Evolutionary conservation across 257 asterid species (phyloP).

Genomic region (Solanum virginianum): DNA sequence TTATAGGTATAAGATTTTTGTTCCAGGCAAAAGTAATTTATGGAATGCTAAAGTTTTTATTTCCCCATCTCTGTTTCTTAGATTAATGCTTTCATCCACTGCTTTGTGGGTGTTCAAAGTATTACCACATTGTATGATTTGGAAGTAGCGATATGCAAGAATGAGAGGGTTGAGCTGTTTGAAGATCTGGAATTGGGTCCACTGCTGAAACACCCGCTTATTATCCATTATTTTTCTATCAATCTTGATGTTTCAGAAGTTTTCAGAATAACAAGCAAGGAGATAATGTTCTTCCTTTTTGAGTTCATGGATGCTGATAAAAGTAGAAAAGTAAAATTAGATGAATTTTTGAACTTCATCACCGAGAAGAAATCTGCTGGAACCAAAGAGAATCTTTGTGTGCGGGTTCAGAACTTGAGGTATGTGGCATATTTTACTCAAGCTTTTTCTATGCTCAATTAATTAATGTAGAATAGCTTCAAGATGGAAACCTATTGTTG

Average conservation of each 20-base stretch:
- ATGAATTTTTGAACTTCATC: slow-evolving; percentile 55
- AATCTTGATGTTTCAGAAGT: slow-evolving; percentile 45
- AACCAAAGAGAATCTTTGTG: slow-evolving; percentile 54
- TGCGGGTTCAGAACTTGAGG: slow-evolving; percentile 74
- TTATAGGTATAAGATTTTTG: not conserved
- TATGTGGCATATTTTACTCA: slow-evolving; percentile 21
- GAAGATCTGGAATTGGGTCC: slow-evolving; percentile 94
- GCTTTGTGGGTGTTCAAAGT: slow-evolving; percentile 80
- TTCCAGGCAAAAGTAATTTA: not conserved
- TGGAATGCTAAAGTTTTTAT: not conserved
- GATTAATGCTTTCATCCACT: slow-evolving; percentile 83
- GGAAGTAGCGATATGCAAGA: slow-evolving; percentile 72
- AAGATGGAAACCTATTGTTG: not conserved
- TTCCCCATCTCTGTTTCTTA: slow-evolving; percentile 8
- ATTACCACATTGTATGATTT: slow-evolving; percentile 70
- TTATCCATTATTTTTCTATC: slow-evolving; percentile 55
- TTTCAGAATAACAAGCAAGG: slow-evolving; percentile 54
- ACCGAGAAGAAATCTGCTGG: slow-evolving; percentile 37
- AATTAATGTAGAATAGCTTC: not conserved
- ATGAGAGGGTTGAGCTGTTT: slow-evolving; percentile 59
- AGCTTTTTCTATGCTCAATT: not conserved
- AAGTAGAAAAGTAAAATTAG: slow-evolving; percentile 28
- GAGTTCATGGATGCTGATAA: slow-evolving; percentile 41
- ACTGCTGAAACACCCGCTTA: slow-evolving; percentile 69
- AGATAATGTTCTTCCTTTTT: slow-evolving; percentile 49